These are phyloP conservation scores for Candida jianshihensis DNA, from an alignment of 805 yeast species.

Conservation along the genomic window DNA sequence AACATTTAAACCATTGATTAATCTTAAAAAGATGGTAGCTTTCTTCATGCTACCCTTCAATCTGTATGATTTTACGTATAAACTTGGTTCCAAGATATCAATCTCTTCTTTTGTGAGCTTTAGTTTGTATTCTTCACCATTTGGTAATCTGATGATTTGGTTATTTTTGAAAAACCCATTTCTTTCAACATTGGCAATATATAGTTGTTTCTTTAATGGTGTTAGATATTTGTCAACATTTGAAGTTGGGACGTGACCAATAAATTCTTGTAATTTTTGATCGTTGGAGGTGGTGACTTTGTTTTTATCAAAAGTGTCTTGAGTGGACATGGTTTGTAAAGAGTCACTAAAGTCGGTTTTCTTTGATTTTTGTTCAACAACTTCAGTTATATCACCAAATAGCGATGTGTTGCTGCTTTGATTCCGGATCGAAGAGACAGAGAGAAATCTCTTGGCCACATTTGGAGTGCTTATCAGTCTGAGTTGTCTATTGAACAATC, in stretches of 20 bases:
- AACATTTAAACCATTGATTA: slow-evolving; percentile 64
- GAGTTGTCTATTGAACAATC: not conserved
- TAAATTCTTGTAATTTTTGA: slow-evolving; percentile 37
- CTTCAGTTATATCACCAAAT: slow-evolving; percentile 20
- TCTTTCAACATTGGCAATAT: slow-evolving; percentile 48
- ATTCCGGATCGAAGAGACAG: not conserved
- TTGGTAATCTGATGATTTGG: slow-evolving; percentile 35
- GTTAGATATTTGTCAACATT: slow-evolving; percentile 53
- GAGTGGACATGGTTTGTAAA: slow-evolving; percentile 18
- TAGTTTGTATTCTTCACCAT: slow-evolving; percentile 47
- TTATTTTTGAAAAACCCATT: slow-evolving; percentile 64
- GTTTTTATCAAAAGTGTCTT: slow-evolving; percentile 14
- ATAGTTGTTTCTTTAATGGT: slow-evolving; percentile 65
- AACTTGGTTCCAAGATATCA: slow-evolving; percentile 78
- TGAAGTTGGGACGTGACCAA: slow-evolving; percentile 42
- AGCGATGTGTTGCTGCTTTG: slow-evolving; percentile 8
- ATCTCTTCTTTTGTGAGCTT: slow-evolving; percentile 58
- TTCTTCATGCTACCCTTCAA: slow-evolving; percentile 86
- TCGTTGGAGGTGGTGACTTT: slow-evolving; percentile 29
- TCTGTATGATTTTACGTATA: slow-evolving; percentile 75
- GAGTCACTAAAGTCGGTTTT: slow-evolving; percentile 19
- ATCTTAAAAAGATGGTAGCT: slow-evolving; percentile 71
- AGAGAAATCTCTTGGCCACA: not conserved
- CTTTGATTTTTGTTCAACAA: slow-evolving; percentile 8
- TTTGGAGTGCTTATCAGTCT: not conserved